Conservation (phyloP, 2,329 filamentous ascomycete species). For the Neurospora sp. region DNA sequence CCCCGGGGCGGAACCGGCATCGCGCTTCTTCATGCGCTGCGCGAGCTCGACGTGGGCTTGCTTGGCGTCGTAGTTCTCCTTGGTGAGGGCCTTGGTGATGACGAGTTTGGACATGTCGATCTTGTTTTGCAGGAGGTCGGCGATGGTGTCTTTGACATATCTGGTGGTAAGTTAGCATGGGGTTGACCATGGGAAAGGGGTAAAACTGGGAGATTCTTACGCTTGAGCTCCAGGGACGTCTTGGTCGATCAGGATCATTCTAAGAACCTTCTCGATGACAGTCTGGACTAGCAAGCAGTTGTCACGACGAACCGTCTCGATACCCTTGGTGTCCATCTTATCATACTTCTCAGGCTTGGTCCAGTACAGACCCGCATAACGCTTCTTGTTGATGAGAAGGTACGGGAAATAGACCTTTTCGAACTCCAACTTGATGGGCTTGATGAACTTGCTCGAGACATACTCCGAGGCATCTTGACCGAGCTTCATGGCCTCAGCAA, state of each 20-base stretch:
- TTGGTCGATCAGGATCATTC: slow-evolving; percentile 90
- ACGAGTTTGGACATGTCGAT: slow-evolving; percentile 98
- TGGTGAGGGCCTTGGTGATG: slow-evolving; percentile 94
- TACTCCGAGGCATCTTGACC: slow-evolving; percentile 85
- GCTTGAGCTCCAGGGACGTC: slow-evolving; percentile 87
- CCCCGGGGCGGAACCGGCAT: slow-evolving; percentile 84
- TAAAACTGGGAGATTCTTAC: slow-evolving; percentile 45
- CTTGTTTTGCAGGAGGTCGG: slow-evolving; percentile 92
- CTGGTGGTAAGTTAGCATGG: slow-evolving; percentile 36
- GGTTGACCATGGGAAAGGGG: background rate
- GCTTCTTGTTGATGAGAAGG: slow-evolving; percentile 98
- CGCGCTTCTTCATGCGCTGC: slow-evolving; percentile 93
- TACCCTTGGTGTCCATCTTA: slow-evolving; percentile 99
- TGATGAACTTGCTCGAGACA: slow-evolving; percentile 87
- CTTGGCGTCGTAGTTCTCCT: slow-evolving; percentile 80
- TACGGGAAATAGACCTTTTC: slow-evolving; percentile 99
- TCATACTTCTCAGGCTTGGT: slow-evolving; percentile 90
- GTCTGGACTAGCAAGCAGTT: slow-evolving; percentile 94
- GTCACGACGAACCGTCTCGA: slow-evolving; percentile 93
- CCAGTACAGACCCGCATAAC: slow-evolving; percentile 97
- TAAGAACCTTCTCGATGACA: slow-evolving; percentile 90
- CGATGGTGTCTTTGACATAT: slow-evolving; percentile 93
- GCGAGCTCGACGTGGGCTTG: slow-evolving; percentile 95
- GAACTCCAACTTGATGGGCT: slow-evolving; percentile 97
- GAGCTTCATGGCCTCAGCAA: slow-evolving; percentile 84